These are phyloP conservation scores for Dryadomyces quercivorus DNA, from an alignment of 2,329 filamentous ascomycete species.

Conservation along the genomic window DNA sequence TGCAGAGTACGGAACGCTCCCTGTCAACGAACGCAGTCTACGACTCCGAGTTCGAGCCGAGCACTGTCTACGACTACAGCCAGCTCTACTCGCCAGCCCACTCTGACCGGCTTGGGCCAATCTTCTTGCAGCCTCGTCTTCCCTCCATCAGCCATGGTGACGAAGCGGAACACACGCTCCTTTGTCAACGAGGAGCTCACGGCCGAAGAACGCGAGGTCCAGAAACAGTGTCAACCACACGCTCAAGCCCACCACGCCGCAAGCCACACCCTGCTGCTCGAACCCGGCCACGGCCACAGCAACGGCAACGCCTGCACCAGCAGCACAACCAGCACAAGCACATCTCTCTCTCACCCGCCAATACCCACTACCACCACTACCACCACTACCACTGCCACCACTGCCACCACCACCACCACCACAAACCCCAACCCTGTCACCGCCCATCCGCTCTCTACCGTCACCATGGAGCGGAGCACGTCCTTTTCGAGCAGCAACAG, in stretches of 20 bases:
- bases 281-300: neutral
- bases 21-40: too few relatives aligned
- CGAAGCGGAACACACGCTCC: slow-evolving; percentile 11
- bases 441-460: neutral
- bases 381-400: neutral
- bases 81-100: neutral
- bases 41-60: too few relatives aligned
- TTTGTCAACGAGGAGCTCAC: slow-evolving; percentile 11
- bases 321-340: neutral
- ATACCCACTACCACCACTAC: neutral
- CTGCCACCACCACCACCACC: neutral
- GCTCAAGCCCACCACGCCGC: neutral
- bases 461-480: neutral
- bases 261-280: neutral
- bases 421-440: neutral
- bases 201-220: slow-evolving; percentile 7
- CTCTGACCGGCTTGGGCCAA: neutral
- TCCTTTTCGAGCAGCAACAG: neutral
- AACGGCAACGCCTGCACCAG: neutral
- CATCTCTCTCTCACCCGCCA: neutral
- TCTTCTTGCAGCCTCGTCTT: neutral
- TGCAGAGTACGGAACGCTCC: too few relatives aligned
- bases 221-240: neutral
- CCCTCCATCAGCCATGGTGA: slow-evolving; percentile 6
- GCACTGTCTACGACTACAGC: too few relatives aligned